Percentiles rank a stretch among this genome's conserved stretches.
phyloP scores from a whole-genome alignment of 768 basidiomycete genomes.

The Lactifluus echinatus region DNA sequence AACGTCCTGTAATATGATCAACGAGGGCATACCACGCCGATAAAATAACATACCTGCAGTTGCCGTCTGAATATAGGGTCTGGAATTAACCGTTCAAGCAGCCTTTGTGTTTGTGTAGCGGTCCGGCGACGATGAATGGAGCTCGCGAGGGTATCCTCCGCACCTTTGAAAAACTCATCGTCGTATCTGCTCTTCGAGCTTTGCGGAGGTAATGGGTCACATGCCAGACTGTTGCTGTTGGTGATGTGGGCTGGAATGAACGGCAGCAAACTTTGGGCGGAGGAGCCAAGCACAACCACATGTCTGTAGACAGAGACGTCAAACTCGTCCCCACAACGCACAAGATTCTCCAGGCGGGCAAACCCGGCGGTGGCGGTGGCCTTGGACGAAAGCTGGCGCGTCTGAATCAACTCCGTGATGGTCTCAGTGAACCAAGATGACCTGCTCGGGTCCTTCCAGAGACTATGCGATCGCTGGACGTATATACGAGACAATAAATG shows the following conservation, averaged over 20 bases:
- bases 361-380: constrained; percentile 28
- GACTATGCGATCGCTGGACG: constrained; percentile 57
- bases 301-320: constrained; percentile 63
- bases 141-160: constrained; percentile 42
- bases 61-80: constrained; percentile 50
- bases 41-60: constrained; percentile 35
- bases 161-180: constrained; percentile 60
- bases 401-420: constrained; percentile 34
- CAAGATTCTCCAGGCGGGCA: constrained; percentile 34
- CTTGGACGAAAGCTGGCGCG: constrained; percentile 28
- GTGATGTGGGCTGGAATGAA: constrained; percentile 61
- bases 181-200: constrained; percentile 56
- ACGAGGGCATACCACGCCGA: neutral
- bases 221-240: constrained; percentile 51
- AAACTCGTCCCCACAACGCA: constrained; percentile 28
- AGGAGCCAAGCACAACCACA: constrained; percentile 61
- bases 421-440: constrained; percentile 64
- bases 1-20: constrained; percentile 31
- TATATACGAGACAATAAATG: constrained; percentile 88
- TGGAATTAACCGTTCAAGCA: constrained; percentile 48
- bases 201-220: constrained; percentile 80
- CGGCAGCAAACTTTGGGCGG: constrained; percentile 50
- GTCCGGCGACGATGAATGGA: constrained; percentile 27
- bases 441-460: constrained; percentile 74
- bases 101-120: constrained; percentile 41